Conservation (phyloP, 768 basidiomycete species). For the Amanita subjunquillea region DNA sequence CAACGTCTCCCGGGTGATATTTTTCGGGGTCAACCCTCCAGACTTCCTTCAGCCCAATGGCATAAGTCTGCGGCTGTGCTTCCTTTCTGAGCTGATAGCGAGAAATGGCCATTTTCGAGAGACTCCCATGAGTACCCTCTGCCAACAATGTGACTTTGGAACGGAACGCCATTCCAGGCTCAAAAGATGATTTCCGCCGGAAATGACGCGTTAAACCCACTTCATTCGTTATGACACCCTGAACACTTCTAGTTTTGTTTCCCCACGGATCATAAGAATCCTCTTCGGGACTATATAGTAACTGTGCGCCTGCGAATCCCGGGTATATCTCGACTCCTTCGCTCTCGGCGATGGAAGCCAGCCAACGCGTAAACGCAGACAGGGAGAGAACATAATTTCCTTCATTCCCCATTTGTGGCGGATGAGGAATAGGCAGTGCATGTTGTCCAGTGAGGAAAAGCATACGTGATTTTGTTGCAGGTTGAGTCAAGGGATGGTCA, state of each 20-base stretch:
- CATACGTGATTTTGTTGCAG: conserved; percentile 75
- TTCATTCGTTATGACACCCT: conserved; percentile 86
- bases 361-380: conserved; percentile 83
- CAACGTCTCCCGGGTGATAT: conserved; percentile 68
- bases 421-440: conserved; percentile 83
- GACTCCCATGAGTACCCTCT: conserved; percentile 90
- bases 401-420: conserved; percentile 93
- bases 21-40: conserved; percentile 71
- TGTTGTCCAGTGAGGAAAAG: conserved; percentile 63
- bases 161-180: conserved; percentile 94
- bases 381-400: conserved; percentile 91
- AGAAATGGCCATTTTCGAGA: conserved; percentile 70
- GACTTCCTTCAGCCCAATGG: conserved; percentile 93
- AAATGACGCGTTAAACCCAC: conserved; percentile 78
- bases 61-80: conserved; percentile 87
- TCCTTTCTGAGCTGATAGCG: conserved; percentile 65
- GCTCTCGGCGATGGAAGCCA: conserved; percentile 73
- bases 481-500: conserved; percentile 72
- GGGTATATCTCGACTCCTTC: conserved; percentile 93
- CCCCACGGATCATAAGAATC: conserved; percentile 31
- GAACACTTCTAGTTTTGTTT: conserved; percentile 38
- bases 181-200: conserved; percentile 76
- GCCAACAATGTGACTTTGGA: conserved; percentile 88
- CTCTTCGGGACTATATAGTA: conserved; percentile 56
- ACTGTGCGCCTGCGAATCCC: conserved; percentile 86